Evolutionary conservation across 331 rosid genomes (phyloP).

Genomic region (Acacia concinna): DNA sequence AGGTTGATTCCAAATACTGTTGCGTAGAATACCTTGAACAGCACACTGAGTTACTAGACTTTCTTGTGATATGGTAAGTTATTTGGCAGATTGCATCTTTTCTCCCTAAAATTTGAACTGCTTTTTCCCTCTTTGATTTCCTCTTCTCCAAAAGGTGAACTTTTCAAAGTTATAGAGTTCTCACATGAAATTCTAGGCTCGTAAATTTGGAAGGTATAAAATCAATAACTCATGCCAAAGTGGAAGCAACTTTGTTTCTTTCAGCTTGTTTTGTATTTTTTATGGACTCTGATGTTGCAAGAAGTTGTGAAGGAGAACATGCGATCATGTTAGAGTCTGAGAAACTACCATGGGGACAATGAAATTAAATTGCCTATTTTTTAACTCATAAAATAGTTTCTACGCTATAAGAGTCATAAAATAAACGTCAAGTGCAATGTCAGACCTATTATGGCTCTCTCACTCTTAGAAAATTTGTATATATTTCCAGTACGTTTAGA

Average conservation of each 20-base stretch:
- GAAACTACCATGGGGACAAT: slow-evolving; percentile 17
- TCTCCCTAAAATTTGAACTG: neutral
- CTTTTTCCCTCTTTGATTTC: neutral
- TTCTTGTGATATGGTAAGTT: slow-evolving; percentile 88
- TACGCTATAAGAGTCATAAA: neutral
- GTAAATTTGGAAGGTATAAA: slow-evolving; percentile 1
- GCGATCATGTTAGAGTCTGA: neutral
- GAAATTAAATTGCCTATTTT: neutral
- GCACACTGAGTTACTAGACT: slow-evolving; percentile 77
- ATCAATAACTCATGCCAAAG: neutral
- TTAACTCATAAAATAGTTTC: neutral
- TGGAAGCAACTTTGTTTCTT: neutral
- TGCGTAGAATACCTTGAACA: slow-evolving; percentile 75
- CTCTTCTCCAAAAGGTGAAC: neutral
- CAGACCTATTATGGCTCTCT: neutral
- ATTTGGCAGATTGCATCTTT: slow-evolving; percentile 5
- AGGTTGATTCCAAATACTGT: slow-evolving; percentile 63
- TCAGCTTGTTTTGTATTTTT: neutral
- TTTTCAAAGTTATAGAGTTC: slow-evolving; percentile 3
- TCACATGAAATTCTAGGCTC: neutral
- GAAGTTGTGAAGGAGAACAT: slow-evolving; percentile 21
- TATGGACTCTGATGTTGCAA: neutral
- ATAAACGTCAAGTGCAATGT: neutral
- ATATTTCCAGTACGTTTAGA: neutral
- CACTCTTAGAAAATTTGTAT: neutral